Base-by-base conservation (phyloP, 1,284 basidiomycete genomes). In the Abortiporus biennis region DNA sequence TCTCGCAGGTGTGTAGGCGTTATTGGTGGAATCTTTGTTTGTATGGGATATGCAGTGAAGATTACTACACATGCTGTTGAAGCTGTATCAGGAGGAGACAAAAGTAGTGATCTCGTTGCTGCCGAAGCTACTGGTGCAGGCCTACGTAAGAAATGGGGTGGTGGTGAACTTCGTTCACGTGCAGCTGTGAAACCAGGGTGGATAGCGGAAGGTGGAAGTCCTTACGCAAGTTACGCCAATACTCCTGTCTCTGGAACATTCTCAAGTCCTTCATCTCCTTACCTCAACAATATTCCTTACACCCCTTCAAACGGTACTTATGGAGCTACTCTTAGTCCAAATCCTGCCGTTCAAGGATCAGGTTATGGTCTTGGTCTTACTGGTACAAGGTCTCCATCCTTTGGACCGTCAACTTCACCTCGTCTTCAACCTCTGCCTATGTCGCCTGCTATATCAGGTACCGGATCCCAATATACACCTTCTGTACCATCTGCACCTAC, bases 1-100 rank as follows among this genome's bases (percentile, higher is more conserved):
- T 1, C 24, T 24, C 44, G 6, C 46, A 80, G 80, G 36, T 79
- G 76, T 49, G 78, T 83, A 17, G 87, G 87, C 17, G 85, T 90
- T 40, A 66, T 90, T n/a, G 86, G 86, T 4, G 86, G 86, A 5
- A 74, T 88, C 23, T 89, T 89, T 62, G 83, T 85, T 17, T 89
- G 86, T 61, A 78, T 80, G 56, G 76, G 80, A 32, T 90, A 87
- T 62, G 82, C 83, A 31, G 74, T 89, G 48, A 76, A 79, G 33
- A 70, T 87, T 43, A 77, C 76, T 17, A 69, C 73, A 12, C 78
- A 78, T 38, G 78, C 84, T 2, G 71, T 83, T 38, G 75, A 79
- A 46, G 79, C 77, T 16, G 81, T 86, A 23, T 71, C 75, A 1
- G 86, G 84, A 2, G 67, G 71, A 6, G 78, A 83, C 54, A 67